phyloP scores from a whole-genome alignment of 192 early-diverging fungal genomes.

The Mortierella hygrophila region DNA sequence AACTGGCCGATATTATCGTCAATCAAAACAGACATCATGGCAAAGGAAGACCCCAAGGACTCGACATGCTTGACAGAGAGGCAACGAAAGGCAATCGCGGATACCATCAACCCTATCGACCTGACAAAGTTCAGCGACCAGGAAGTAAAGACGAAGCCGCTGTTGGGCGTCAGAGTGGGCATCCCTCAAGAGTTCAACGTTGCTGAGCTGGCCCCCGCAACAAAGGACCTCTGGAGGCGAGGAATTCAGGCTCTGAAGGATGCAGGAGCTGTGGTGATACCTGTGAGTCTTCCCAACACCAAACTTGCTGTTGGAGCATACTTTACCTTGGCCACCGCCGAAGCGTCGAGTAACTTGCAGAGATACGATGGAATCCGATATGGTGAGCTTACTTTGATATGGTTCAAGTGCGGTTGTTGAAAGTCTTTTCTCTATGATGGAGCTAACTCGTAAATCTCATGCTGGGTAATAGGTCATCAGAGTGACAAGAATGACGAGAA shows the following conservation, averaged over 20 bases:
- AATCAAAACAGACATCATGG: constrained; percentile 62
- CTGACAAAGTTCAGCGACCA: not conserved
- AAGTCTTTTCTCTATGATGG: not conserved
- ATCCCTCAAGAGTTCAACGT: constrained; percentile 79
- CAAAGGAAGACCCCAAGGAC: constrained; percentile 70
- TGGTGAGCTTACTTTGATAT: constrained; percentile 58
- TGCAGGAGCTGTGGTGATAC: constrained; percentile 76
- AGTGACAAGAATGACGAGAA: constrained; percentile 26
- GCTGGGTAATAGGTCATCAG: constrained; percentile 50
- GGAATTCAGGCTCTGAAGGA: constrained; percentile 68
- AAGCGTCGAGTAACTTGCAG: constrained; percentile 92
- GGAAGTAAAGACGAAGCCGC: constrained; percentile 3
- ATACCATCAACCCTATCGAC: not conserved
- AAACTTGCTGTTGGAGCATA: constrained; percentile 84
- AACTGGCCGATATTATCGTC: not conserved
- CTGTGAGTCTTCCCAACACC: constrained; percentile 80
- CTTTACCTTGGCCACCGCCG: constrained; percentile 89
- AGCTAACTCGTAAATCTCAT: not conserved
- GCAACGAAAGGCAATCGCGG: constrained; percentile 22
- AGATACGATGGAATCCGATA: constrained; percentile 91
- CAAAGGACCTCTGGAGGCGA: constrained; percentile 69
- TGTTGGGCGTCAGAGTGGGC: constrained; percentile 17
- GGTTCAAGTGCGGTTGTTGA: not conserved
- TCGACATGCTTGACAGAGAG: constrained; percentile 63
- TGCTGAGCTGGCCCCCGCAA: constrained; percentile 70